phyloP scores from a whole-genome alignment of 257 asterid species.

The Osmanthus fragrans region DNA sequence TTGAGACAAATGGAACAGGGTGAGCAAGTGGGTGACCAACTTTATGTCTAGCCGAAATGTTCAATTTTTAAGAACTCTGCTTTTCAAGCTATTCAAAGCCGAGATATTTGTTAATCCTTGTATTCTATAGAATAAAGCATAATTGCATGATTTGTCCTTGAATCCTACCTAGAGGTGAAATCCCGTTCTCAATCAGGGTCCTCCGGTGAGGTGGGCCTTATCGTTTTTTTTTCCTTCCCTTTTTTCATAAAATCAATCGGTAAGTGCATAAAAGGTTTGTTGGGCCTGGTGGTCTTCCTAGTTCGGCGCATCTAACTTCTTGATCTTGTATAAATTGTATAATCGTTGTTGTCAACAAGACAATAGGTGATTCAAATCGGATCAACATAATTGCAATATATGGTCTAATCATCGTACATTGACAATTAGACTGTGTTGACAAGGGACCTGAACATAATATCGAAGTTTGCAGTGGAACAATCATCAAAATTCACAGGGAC shows the following conservation, averaged over 20 bases:
- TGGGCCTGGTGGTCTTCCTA: too few species aligned
- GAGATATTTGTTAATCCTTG: neutral
- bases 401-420: too few species aligned
- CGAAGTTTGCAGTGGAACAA: too few species aligned
- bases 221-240: too few species aligned
- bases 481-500: too few species aligned
- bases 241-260: too few species aligned
- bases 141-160: neutral
- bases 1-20: conserved; percentile 25
- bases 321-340: too few species aligned
- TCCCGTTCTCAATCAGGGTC: neutral
- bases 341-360: rapidly evolving
- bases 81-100: conserved; percentile 3
- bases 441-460: too few species aligned
- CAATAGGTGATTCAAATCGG: too few species aligned
- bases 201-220: neutral
- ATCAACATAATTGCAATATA: too few species aligned
- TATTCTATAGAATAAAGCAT: neutral
- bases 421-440: too few species aligned
- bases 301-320: too few species aligned
- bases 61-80: conserved; percentile 4
- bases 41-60: neutral
- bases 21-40: conserved; percentile 37
- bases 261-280: neutral
- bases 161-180: neutral